Base-by-base conservation (phyloP, 176 grass and related monocot genomes). In the Bothriochloa decipiens region DNA sequence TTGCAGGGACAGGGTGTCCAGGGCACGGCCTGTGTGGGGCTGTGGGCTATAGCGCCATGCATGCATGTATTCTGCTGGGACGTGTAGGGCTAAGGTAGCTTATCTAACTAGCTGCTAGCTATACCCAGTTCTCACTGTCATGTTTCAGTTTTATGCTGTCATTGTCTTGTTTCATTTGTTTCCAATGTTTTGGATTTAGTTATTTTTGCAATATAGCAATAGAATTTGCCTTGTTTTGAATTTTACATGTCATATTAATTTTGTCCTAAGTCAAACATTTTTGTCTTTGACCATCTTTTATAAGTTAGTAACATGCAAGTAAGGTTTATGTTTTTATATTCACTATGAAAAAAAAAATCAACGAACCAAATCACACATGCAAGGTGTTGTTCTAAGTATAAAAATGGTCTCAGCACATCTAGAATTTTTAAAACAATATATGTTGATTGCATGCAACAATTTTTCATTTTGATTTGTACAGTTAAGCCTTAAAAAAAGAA, bases 1-100 rank as follows among this genome's bases (percentile, higher is more conserved):
- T 91, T 91, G 89, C 63, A 87, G 81, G 42, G 70, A 70, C 46
- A 76, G 4, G 15, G 75, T 37, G 82, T 84, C 70, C 82, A 73
- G n/a, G 15, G 70, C 80, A 90, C 75, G 53, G 75, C 20, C 68
- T 49, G 58, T 41, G 60, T 61, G 55, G 55, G 53, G 53, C 53
- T 58, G n/a, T 61, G 55, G 22, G 57, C 8, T 4, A 37, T 83
- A 80, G 61, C 49, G 88, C 80, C 80, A 83, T 87, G 83, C 87
- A 85, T 84, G 57, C 57, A 50, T 81, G 76, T 10, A 61, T 82
- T 36, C n/a, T 68, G 22, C 84, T 26, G 36, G 11, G 62, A 87
- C 74, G 75, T 87, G 50, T 83, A 86, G 74, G 74, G 47, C 36
- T 76, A 20, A 12, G n/a, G 27, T 50, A 29, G 17, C 10, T 50